Base-by-base conservation (phyloP, 2,329 filamentous ascomycete genomes). In the Madurella fahalii region DNA sequence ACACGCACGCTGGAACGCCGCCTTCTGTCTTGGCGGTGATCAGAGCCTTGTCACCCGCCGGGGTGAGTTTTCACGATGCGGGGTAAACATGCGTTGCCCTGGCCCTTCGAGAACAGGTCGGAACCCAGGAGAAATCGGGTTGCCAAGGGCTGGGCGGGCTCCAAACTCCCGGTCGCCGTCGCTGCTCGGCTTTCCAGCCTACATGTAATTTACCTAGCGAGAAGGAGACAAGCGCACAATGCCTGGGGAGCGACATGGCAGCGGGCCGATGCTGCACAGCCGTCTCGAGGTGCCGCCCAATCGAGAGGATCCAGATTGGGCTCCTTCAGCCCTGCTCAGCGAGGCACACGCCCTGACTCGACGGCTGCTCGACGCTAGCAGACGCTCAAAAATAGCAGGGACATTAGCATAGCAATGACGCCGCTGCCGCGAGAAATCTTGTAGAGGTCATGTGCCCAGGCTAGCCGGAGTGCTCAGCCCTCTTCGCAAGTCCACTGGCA, bases 111-210 rank as follows among this genome's bases (percentile, higher is more conserved):
- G 58, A 63, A 59, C 48, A 53, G 41, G 43, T 40, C 31, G 34
- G 40, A 56, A 53, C 46, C 56, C 56, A 59, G 61, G 54, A 60
- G 58, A 59, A 55, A 11, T 37, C 52, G 60, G 58, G 56, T 58
- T 60, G 63, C 63, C 63, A 64, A 64, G 63, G 40, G 31, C 61
- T 63, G 54, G 63, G 61, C 61, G 53, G 4, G 3, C 40, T 57
- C 58, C 60, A 56, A 45, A 42, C 45, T 53, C 59, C 55, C 48
- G 58, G 58, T 56, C 40, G 40, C n/a, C 20, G 13, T 20, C 34
- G 9, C 34, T 11, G 9, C 34, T 37, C 34, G 34, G 13, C 34
- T 37, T 15, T 37, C 4, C 13, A 5, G 34, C 9, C 34, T n/a
- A n/a, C n/a, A n/a, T n/a, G n/a, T n/a, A 37, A 25, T 25, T 25